Conservation (phyloP, 257 asterid genomes). For the Marsdenia floribunda region DNA sequence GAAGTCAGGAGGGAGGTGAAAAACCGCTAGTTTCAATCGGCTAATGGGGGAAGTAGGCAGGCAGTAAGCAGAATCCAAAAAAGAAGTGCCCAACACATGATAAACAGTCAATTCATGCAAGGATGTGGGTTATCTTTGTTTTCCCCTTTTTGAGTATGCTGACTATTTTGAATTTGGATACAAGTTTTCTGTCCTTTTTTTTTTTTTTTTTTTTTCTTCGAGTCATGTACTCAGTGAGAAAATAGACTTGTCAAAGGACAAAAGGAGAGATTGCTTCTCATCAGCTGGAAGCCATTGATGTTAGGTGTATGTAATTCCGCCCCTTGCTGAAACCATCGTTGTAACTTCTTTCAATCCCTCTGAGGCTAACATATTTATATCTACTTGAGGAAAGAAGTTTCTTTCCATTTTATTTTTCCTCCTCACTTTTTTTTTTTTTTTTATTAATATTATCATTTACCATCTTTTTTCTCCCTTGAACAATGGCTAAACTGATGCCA, state of each 20-base stretch:
- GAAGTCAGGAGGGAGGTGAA: neutral
- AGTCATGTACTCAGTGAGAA: slow-evolving; percentile 5
- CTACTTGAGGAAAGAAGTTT: neutral
- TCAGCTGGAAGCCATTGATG: neutral
- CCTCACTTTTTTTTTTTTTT: too few relatives aligned
- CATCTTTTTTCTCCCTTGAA: neutral
- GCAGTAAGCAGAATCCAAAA: neutral
- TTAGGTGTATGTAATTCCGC: neutral
- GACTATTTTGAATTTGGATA: slow-evolving; percentile 4
- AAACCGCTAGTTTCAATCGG: neutral
- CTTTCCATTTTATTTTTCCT: neutral
- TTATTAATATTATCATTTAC: too few relatives aligned
- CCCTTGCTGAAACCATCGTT: neutral
- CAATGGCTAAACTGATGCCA: neutral
- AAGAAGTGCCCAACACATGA: neutral
- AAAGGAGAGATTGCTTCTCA: neutral
- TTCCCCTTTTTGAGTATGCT: neutral
- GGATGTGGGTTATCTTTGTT: slow-evolving; percentile 7
- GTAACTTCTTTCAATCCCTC: neutral
- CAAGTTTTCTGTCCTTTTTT: neutral
- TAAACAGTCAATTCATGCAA: slow-evolving; percentile 3
- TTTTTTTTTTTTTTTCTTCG: neutral
- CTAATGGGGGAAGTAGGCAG: neutral
- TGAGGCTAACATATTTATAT: neutral
- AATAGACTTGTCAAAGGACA: neutral